Conservation (phyloP, 805 yeast species). For the Jamesozyma jinghongensis region DNA sequence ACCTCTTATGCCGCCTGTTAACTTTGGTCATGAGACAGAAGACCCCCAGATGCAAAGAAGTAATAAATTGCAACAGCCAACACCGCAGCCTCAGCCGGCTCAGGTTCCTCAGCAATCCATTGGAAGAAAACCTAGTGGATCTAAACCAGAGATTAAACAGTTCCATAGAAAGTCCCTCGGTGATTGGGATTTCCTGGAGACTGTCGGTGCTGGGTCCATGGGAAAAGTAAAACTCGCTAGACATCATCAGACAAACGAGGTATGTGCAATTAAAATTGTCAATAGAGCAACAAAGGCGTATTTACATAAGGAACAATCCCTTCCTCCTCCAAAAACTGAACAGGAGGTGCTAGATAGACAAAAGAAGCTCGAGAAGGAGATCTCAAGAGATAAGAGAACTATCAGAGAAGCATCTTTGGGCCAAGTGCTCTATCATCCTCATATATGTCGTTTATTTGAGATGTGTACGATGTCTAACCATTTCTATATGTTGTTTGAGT, state of each 20-base stretch:
- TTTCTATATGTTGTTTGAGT: constrained; percentile 93
- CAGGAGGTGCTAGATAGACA: constrained; percentile 47
- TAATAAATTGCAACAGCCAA: constrained; percentile 5
- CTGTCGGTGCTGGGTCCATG: constrained; percentile 98
- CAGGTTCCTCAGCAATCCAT: no score
- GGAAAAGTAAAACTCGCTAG: constrained; percentile 95
- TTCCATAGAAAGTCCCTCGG: constrained; percentile 86
- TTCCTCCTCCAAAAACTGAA: constrained; percentile 54
- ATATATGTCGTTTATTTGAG: constrained; percentile 83
- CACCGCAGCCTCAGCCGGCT: neutral
- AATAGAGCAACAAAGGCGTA: constrained; percentile 83
- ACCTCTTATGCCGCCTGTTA: constrained; percentile 20
- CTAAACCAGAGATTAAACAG: constrained; percentile 18
- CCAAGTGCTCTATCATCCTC: constrained; percentile 80
- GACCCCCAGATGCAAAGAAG: neutral
- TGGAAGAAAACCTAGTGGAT: neutral
- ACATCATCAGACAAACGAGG: constrained; percentile 69
- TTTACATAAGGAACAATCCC: constrained; percentile 60
- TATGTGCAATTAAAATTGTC: constrained; percentile 89
- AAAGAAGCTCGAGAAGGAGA: constrained; percentile 70
- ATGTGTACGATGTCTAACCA: constrained; percentile 95
- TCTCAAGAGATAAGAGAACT: constrained; percentile 85
- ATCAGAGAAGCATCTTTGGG: constrained; percentile 94
- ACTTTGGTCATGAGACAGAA: constrained; percentile 5
- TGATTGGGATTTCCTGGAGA: constrained; percentile 92